phyloP scores from a whole-genome alignment of 1,284 basidiomycete species.

The Rhizoctonia solani region DNA sequence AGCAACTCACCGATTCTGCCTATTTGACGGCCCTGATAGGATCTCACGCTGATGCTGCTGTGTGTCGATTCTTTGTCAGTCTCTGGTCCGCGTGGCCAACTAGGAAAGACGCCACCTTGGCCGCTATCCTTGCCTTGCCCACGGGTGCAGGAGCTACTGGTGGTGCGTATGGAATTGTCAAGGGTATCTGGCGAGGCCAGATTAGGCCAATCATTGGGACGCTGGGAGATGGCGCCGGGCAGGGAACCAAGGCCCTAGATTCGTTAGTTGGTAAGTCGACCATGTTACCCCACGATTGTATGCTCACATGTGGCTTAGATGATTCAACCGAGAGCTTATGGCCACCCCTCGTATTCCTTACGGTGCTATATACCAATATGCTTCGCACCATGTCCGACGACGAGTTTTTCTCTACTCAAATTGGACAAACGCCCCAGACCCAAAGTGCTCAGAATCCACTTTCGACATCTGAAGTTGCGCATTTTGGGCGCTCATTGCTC shows the following conservation, averaged over 20 bases:
- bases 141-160: conserved; percentile 30
- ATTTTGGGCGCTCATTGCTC: conserved; percentile 49
- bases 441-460: conserved; percentile 67
- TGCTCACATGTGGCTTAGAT: conserved; percentile 35
- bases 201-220: conserved; percentile 63
- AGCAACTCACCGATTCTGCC: conserved; percentile 52
- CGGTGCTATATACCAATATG: conserved; percentile 82
- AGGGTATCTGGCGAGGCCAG: conserved; percentile 72
- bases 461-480: conserved; percentile 30
- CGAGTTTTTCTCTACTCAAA: conserved; percentile 77
- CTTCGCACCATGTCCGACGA: conserved; percentile 94
- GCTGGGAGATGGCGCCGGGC: conserved; percentile 51
- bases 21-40: conserved; percentile 57
- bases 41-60: conserved; percentile 48
- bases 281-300: not conserved
- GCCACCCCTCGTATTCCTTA: conserved; percentile 77
- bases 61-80: conserved; percentile 59
- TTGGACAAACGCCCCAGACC: conserved; percentile 38
- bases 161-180: conserved; percentile 59
- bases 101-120: conserved; percentile 54
- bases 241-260: conserved; percentile 39
- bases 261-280: conserved; percentile 39
- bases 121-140: conserved; percentile 42
- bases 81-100: conserved; percentile 63
- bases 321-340: conserved; percentile 53